These are phyloP conservation scores for Trichoderma afroharzianum DNA, from an alignment of 2,329 filamentous ascomycete genomes.

Conservation along the genomic window DNA sequence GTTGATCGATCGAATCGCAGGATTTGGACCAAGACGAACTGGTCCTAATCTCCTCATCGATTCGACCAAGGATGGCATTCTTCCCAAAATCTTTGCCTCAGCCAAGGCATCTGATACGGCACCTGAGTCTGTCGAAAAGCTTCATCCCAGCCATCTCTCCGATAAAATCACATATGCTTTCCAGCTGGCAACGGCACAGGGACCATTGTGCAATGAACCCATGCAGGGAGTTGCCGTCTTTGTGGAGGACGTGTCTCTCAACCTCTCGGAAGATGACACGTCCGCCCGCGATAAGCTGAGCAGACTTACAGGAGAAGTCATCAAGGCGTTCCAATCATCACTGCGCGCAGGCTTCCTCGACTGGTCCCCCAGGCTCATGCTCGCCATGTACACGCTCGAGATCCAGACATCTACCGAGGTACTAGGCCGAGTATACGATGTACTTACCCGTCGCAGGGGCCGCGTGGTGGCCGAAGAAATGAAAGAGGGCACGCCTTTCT, in stretches of 20 bases:
- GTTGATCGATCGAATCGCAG: slow-evolving; percentile 74
- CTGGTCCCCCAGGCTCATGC: slow-evolving; percentile 91
- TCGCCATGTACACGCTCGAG: slow-evolving; percentile 97
- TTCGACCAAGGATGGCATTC: slow-evolving; percentile 66
- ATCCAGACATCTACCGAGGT: slow-evolving; percentile 97
- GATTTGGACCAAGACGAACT: slow-evolving; percentile 80
- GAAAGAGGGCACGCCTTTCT: slow-evolving; percentile 94
- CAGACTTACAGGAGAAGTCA: slow-evolving; percentile 86
- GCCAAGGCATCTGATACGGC: slow-evolving; percentile 31
- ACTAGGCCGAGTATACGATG: slow-evolving; percentile 89
- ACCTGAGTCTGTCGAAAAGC: slow-evolving; percentile 44
- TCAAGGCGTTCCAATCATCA: slow-evolving; percentile 81
- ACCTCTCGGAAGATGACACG: slow-evolving; percentile 50
- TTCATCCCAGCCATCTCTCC: slow-evolving; percentile 66
- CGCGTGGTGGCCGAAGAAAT: slow-evolving; percentile 86
- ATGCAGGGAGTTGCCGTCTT: slow-evolving; percentile 91
- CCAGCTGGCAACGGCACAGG: slow-evolving; percentile 84
- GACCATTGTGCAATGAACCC: slow-evolving; percentile 87
- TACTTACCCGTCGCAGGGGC: slow-evolving; percentile 91
- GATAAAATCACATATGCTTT: slow-evolving; percentile 94
- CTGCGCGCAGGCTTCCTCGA: slow-evolving; percentile 85
- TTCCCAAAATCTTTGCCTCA: slow-evolving; percentile 63
- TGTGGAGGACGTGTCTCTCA: slow-evolving; percentile 72
- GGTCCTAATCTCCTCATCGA: slow-evolving; percentile 92
- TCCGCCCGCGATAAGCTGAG: slow-evolving; percentile 65